These are phyloP conservation scores for Peronospora tabacina DNA, from an alignment of 352 stramenopile genomes.

Conservation along the genomic window DNA sequence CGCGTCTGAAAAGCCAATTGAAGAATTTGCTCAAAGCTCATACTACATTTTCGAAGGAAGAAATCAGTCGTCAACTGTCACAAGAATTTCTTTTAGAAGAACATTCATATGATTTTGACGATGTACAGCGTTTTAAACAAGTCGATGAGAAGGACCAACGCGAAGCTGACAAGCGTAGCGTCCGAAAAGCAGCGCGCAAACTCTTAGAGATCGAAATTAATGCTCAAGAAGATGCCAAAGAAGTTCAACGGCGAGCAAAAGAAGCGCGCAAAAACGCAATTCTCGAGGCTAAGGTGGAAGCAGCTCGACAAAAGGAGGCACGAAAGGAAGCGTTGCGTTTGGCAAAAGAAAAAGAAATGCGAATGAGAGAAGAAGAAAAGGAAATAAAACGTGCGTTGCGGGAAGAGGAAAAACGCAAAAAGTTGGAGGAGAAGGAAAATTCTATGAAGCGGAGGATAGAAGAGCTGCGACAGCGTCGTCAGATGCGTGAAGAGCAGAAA, in stretches of 20 bases:
- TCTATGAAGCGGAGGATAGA: constrained; percentile 71
- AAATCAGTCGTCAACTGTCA: constrained; percentile 33
- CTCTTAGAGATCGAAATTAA: constrained; percentile 74
- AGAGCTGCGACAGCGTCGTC: constrained; percentile 50
- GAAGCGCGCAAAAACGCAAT: constrained; percentile 69
- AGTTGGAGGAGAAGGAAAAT: constrained; percentile 60
- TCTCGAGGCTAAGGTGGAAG: constrained; percentile 53
- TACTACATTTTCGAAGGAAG: constrained; percentile 29
- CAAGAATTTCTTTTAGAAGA: constrained; percentile 45
- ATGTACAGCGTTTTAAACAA: constrained; percentile 29
- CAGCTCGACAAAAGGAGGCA: constrained; percentile 55
- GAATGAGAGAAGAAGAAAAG: constrained; percentile 63
- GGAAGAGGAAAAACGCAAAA: constrained; percentile 67
- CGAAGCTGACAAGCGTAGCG: constrained; percentile 60
- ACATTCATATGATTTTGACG: constrained; percentile 35
- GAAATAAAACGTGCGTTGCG: constrained; percentile 56
- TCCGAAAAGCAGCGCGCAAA: constrained; percentile 60
- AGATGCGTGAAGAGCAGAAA: constrained; percentile 63
- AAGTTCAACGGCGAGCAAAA: constrained; percentile 51
- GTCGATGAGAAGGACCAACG: constrained; percentile 44
- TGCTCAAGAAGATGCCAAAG: constrained; percentile 65
- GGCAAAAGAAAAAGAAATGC: constrained; percentile 60
- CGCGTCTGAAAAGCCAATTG: constrained; percentile 46
- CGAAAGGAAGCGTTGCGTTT: constrained; percentile 50
- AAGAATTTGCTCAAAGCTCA: constrained; percentile 38